Conservation (phyloP, 140 eudicot genomes). For the Ambrosia hybrid region DNA sequence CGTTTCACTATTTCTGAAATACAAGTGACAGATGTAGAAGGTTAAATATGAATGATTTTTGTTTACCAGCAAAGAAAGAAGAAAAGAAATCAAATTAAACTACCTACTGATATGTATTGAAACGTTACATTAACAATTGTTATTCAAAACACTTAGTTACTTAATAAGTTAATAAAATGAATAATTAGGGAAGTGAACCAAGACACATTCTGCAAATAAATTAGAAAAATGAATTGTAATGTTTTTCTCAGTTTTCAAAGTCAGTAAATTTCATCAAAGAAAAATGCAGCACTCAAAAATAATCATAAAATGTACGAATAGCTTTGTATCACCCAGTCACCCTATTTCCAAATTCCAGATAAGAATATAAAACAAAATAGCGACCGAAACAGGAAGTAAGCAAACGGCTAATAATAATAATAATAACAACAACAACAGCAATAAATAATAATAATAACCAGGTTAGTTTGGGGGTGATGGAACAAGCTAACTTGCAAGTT, state of each 20-base stretch:
- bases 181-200: not conserved
- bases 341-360: not conserved
- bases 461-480: too few relatives aligned
- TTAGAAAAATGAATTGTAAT: not conserved
- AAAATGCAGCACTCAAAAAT: too few relatives aligned
- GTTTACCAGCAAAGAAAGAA: not conserved
- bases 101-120: constrained; percentile 1
- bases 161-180: not conserved
- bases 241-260: not conserved
- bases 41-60: constrained; percentile 15
- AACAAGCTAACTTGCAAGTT: too few relatives aligned
- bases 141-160: constrained; percentile 9
- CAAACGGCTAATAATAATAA: constrained; percentile 5
- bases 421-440: too few relatives aligned
- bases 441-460: too few relatives aligned
- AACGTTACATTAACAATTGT: constrained; percentile 7
- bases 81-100: constrained; percentile 2
- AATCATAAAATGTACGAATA: not conserved
- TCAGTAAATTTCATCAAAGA: too few relatives aligned
- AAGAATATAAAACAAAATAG: constrained; percentile 9
- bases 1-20: constrained; percentile 63
- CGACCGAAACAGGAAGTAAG: not conserved
- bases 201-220: not conserved
- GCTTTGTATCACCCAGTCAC: constrained; percentile 2
- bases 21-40: constrained; percentile 26